Conservation (phyloP, 257 asterid genomes). For the Fraxinus americana region DNA sequence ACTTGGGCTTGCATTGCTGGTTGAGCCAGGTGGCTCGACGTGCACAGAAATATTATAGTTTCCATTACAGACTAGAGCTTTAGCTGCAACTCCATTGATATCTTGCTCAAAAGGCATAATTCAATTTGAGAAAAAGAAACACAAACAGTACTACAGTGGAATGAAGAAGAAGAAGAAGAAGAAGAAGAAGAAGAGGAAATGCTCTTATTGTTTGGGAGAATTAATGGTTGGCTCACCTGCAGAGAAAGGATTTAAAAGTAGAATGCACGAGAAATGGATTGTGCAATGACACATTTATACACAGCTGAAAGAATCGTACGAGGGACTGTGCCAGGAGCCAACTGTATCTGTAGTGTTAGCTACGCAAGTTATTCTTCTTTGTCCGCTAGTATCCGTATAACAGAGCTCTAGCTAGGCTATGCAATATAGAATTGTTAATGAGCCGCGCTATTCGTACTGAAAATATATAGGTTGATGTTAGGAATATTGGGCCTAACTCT, state of each 20-base stretch:
- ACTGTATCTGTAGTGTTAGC: no score
- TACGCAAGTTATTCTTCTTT: no score
- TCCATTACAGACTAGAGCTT: conserved; percentile 26
- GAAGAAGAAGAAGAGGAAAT: no score
- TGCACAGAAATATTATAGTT: conserved; percentile 36
- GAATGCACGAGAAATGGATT: conserved; percentile 54
- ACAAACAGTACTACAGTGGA: neutral
- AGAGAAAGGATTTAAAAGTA: conserved; percentile 35
- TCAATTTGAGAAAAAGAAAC: neutral
- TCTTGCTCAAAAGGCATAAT: conserved; percentile 86
- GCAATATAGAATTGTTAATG: no score
- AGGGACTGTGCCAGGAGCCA: no score
- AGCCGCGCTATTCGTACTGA: no score
- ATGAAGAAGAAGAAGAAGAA: conserved; percentile 20
- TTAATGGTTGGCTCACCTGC: conserved; percentile 38
- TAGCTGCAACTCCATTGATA: conserved; percentile 33
- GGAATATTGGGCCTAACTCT: no score
- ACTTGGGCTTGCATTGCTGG: conserved; percentile 49
- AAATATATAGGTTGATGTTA: no score
- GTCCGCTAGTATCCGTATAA: no score
- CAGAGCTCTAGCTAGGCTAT: no score
- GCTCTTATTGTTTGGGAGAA: neutral
- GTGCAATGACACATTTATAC: conserved; percentile 31
- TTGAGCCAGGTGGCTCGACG: conserved; percentile 45
- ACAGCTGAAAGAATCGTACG: conserved; percentile 14